Base-by-base conservation (phyloP, 2,329 filamentous ascomycete genomes). In the Zymoseptoria brevis region DNA sequence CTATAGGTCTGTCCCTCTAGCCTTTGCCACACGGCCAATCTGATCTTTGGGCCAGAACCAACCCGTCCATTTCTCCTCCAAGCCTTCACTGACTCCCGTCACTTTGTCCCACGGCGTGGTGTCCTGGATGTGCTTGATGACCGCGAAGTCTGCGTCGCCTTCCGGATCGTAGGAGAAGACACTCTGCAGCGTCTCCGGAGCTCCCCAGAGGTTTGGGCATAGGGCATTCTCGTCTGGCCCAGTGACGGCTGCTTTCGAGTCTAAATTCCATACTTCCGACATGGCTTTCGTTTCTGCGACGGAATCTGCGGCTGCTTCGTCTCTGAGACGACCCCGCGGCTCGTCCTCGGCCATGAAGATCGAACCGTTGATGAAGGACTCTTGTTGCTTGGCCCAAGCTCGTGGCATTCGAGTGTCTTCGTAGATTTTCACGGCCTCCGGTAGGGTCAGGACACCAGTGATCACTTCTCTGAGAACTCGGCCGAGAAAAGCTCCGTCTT, bases 401-500 rank as follows among this genome's bases (percentile, higher is more conserved):
- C 74, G 73, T 8, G 75, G 74, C 72, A 77, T 77, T 24, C 75
- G 68, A 52, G 71, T 71, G 49, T 71, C 66, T 64, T 77, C 75
- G 56, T 76, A 77, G 21, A 77, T 63, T 2, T 64, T 53, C 21
- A 76, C 63, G 0, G 73, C 75, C 48, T 75, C 71, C 11, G 61
- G 51, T 1, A 77, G 60, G 13, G 53, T 66, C 5, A 77, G 60
- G 6, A 66, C 66, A 6, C 72, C 73, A 24, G 69, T 58, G 1
- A 74, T 65, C 2, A 75, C 74, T 55, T 72, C 68, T 1, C 65
- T 66, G 24, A 77, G 64, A 53, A 73, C 71, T 13, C 69, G 63
- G 11, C 69, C 75, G 0, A 77, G 69, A 58, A 76, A 76, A 1
- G 72, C 73, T 5, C 74, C 75, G 62, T 77, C 75, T 67, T 78